phyloP scores from a whole-genome alignment of 1,139 yeast species.

The Wickerhamiella infanticola region DNA sequence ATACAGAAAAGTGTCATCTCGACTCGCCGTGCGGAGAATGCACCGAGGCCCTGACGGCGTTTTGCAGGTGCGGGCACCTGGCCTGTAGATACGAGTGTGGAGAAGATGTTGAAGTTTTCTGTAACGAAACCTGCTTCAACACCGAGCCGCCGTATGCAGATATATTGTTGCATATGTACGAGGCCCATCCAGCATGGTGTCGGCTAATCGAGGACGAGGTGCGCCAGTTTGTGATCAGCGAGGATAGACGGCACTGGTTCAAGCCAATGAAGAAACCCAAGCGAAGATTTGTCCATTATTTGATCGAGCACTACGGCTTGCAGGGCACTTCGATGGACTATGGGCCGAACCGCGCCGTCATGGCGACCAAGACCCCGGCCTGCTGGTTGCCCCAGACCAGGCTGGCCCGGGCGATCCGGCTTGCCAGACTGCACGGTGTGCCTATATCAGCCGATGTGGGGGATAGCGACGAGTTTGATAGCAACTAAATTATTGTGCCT shows the following conservation, averaged over 20 bases:
- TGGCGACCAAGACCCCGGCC: conserved; percentile 6
- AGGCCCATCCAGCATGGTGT: conserved; percentile 9
- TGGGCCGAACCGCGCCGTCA: conserved; percentile 12
- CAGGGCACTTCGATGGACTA: conserved; percentile 12
- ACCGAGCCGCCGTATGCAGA: conserved; percentile 9
- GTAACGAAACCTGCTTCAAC: conserved; percentile 12
- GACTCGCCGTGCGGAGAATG: conserved; percentile 8
- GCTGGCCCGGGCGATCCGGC: conserved; percentile 6
- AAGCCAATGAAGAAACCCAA: conserved; percentile 13
- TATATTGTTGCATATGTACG: conserved; percentile 7
- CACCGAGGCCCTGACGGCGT: conserved; percentile 3
- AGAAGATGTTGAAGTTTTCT: conserved; percentile 13
- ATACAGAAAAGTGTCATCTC: conserved; percentile 8
- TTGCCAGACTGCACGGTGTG: conserved; percentile 2
- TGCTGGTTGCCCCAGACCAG: conserved; percentile 8
- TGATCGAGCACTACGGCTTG: conserved; percentile 13
- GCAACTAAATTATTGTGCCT: too few species aligned
- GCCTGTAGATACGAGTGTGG: conserved; percentile 11
- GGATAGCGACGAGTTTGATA: too few species aligned
- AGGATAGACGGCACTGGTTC: conserved; percentile 8
- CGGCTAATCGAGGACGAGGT: conserved; percentile 7
- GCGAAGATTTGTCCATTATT: conserved; percentile 11
- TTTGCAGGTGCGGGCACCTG: conserved; percentile 12
- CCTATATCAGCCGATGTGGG: not conserved
- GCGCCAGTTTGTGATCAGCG: conserved; percentile 7